A percentile compares a stretch with the other conserved stretches of the same genome.
Conservation (phyloP, 805 yeast species). For the Zygosaccharomyces rouxii region DNA sequence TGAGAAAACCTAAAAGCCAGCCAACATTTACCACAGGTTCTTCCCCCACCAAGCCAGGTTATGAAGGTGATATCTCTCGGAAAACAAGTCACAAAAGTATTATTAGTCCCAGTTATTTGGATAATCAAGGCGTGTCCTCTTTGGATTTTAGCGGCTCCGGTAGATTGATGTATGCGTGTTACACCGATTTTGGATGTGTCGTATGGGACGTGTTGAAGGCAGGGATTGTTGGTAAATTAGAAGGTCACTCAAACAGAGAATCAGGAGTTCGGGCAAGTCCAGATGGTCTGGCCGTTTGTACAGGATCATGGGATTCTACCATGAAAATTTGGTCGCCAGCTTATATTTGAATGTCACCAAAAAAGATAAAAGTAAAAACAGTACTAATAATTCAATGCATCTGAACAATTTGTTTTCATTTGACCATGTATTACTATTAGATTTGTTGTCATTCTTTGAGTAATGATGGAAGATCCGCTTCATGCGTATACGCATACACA, state of each 20-base stretch:
- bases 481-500: background rate
- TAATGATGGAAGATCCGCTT: background rate
- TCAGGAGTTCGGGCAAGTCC: slow-evolving; percentile 62
- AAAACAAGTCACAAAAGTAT: slow-evolving; percentile 7
- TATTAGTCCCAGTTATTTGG: slow-evolving; percentile 36
- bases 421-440: slow-evolving; percentile 1
- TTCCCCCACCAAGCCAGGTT: slow-evolving; percentile 16
- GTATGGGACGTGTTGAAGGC: slow-evolving; percentile 74
- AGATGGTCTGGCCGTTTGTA: slow-evolving; percentile 71
- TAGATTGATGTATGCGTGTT: slow-evolving; percentile 66
- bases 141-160: slow-evolving; percentile 73
- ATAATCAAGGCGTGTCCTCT: slow-evolving; percentile 66
- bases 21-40: slow-evolving; percentile 22
- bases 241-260: slow-evolving; percentile 60
- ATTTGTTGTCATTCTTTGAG: background rate
- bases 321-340: slow-evolving; percentile 60
- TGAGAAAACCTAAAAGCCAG: slow-evolving; percentile 11
- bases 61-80: slow-evolving; percentile 8
- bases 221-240: slow-evolving; percentile 59
- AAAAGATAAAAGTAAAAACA: background rate
- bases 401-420: background rate
- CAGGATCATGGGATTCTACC: slow-evolving; percentile 79
- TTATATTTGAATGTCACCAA: slow-evolving; percentile 10
- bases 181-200: slow-evolving; percentile 68
- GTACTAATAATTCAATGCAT: background rate